These are phyloP conservation scores for Russula brevipes DNA, from an alignment of 768 basidiomycete genomes.

Conservation along the genomic window DNA sequence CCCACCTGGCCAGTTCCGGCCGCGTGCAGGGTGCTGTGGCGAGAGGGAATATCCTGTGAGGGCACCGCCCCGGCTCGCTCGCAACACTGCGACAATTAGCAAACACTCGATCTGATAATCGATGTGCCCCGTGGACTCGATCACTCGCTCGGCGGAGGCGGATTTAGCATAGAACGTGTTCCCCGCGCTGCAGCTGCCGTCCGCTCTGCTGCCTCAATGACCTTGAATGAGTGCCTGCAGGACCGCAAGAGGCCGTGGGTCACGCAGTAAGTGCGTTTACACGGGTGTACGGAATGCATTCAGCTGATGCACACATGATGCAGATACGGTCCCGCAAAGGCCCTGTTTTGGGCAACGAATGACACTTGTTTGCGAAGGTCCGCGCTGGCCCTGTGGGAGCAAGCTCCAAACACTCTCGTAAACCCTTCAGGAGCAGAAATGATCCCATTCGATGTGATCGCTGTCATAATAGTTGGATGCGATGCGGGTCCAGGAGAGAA, in stretches of 20 bases:
- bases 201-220: slow-evolving; percentile 23
- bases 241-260: slow-evolving; percentile 23
- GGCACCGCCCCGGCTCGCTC: slow-evolving; percentile 14
- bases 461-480: slow-evolving; percentile 18
- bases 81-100: slow-evolving; percentile 7
- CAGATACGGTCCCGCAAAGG: slow-evolving; percentile 17
- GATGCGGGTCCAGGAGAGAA: slow-evolving; percentile 10
- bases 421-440: slow-evolving; percentile 13
- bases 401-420: slow-evolving; percentile 22
- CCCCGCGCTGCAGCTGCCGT: slow-evolving; percentile 18
- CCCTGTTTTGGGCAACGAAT: slow-evolving; percentile 23
- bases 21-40: slow-evolving; percentile 10
- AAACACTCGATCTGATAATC: slow-evolving; percentile 21
- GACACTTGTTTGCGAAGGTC: slow-evolving; percentile 20
- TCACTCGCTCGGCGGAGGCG: slow-evolving; percentile 24
- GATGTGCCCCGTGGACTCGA: slow-evolving; percentile 19
- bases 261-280: slow-evolving; percentile 22
- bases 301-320: slow-evolving; percentile 22
- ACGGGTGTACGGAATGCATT: slow-evolving; percentile 23
- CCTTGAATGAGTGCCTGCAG: slow-evolving; percentile 24
- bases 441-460: slow-evolving; percentile 17
- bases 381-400: slow-evolving; percentile 20
- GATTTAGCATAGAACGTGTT: slow-evolving; percentile 24
- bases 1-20: slow-evolving; percentile 18
- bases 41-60: neutral